phyloP scores from a whole-genome alignment of 1,284 basidiomycete genomes.

The Cryptococcus maquisensis region DNA sequence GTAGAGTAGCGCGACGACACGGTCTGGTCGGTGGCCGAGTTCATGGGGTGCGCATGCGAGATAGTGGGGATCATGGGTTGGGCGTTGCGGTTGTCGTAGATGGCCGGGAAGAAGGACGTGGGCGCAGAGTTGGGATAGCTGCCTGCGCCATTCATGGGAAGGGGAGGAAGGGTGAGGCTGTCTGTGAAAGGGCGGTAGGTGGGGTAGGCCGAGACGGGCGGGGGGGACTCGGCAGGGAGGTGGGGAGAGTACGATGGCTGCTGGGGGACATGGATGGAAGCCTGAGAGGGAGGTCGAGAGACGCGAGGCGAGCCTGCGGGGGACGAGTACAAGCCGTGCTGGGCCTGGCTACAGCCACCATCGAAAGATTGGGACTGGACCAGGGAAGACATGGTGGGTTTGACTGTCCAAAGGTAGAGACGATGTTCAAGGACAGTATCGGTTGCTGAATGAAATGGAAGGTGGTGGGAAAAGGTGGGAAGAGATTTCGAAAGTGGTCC shows the following conservation, averaged over 20 bases:
- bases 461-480: constrained; percentile 9
- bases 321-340: constrained; percentile 24
- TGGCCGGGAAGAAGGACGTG: constrained; percentile 13
- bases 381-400: constrained; percentile 25
- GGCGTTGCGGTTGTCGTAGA: constrained; percentile 21
- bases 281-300: constrained; percentile 29
- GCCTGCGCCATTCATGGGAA: background rate
- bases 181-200: constrained; percentile 16
- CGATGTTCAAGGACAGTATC: constrained; percentile 2
- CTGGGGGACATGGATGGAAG: constrained; percentile 27
- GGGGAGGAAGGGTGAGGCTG: constrained; percentile 16
- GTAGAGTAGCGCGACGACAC: constrained; percentile 32
- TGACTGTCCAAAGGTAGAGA: background rate
- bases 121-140: constrained; percentile 24
- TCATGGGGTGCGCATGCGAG: constrained; percentile 36
- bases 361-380: constrained; percentile 21
- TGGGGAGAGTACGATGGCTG: constrained; percentile 20
- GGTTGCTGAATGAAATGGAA: constrained; percentile 22
- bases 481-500: constrained; percentile 12
- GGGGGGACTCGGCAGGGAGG: constrained; percentile 9
- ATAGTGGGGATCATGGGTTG: constrained; percentile 33
- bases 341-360: constrained; percentile 19
- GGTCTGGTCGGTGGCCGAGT: constrained; percentile 33
- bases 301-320: constrained; percentile 26
- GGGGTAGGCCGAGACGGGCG: constrained; percentile 15